Conservation (phyloP, 2,329 filamentous ascomycete species). For the Aureobasidium leucospermi region DNA sequence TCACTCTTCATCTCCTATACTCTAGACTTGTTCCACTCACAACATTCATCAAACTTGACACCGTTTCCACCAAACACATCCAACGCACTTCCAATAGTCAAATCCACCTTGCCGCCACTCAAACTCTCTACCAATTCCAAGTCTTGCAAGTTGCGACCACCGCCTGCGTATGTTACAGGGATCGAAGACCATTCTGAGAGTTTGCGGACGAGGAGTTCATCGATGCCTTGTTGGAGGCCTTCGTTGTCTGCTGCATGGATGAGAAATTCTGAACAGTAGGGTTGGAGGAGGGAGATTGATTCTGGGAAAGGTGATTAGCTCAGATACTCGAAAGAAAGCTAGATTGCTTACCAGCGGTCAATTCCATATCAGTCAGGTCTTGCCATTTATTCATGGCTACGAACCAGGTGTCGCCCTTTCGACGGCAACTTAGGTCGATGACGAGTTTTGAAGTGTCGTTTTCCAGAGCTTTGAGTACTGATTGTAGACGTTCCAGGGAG, state of each 20-base stretch:
- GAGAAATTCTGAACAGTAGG: constrained; percentile 92
- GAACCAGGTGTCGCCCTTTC: constrained; percentile 71
- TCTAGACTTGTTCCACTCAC: constrained; percentile 63
- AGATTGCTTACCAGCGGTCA: constrained; percentile 61
- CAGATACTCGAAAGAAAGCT: neutral
- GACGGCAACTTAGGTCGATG: constrained; percentile 87
- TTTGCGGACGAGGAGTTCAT: constrained; percentile 70
- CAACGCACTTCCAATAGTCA: constrained; percentile 92
- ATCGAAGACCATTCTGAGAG: constrained; percentile 82
- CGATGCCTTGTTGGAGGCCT: constrained; percentile 83
- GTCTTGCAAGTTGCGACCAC: constrained; percentile 75
- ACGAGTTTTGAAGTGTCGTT: constrained; percentile 76
- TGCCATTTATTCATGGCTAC: constrained; percentile 99
- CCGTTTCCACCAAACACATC: constrained; percentile 90
- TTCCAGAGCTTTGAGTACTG: constrained; percentile 64
- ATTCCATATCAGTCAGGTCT: constrained; percentile 92
- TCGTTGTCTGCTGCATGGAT: constrained; percentile 97
- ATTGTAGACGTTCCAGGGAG: constrained; percentile 66
- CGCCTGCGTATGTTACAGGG: constrained; percentile 92
- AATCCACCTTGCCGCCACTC: constrained; percentile 74
- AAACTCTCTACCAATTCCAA: constrained; percentile 72
- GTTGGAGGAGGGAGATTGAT: constrained; percentile 72
- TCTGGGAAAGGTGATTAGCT: constrained; percentile 43
- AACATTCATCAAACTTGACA: constrained; percentile 82
- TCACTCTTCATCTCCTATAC: neutral